These are phyloP conservation scores for Leptographium flavum DNA, from an alignment of 2,329 filamentous ascomycete species.

Conservation along the genomic window DNA sequence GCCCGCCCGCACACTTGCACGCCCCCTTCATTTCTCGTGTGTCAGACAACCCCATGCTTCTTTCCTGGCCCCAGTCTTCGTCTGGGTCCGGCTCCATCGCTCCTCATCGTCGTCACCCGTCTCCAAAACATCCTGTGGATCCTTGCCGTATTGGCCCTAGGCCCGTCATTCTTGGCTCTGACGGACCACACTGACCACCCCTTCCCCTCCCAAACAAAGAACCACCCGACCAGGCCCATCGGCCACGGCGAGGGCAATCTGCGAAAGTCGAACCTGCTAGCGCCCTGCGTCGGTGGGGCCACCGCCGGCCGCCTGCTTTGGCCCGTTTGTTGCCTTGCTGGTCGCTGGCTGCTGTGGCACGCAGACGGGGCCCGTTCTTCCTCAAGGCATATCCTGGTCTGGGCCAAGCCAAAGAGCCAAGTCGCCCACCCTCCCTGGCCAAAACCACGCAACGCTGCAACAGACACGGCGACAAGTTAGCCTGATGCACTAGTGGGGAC, in stretches of 20 bases:
- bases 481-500: neutral
- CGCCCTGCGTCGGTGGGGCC: neutral
- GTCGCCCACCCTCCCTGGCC: slow-evolving; percentile 1
- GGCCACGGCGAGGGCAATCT: too few relatives aligned
- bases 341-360: too few relatives aligned
- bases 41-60: slow-evolving; percentile 5
- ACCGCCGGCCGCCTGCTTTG: neutral
- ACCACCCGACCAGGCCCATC: neutral
- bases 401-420: neutral
- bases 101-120: slow-evolving; percentile 1
- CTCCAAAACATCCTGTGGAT: neutral
- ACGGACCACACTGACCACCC: neutral
- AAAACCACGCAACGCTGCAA: slow-evolving; percentile 8
- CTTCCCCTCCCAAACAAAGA: slow-evolving; percentile 1
- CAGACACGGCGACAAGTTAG: slow-evolving; percentile 1
- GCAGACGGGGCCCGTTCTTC: slow-evolving; percentile 2
- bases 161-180: too few relatives aligned
- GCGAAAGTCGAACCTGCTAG: neutral
- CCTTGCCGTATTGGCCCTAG: slow-evolving; percentile 1
- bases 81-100: neutral
- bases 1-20: neutral
- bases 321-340: slow-evolving; percentile 1
- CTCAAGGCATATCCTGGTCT: slow-evolving; percentile 7
- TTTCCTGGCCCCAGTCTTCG: neutral
- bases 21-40: slow-evolving; percentile 6